Conservation (phyloP, 2,329 filamentous ascomycete species). For the Penicillium capsulatum region DNA sequence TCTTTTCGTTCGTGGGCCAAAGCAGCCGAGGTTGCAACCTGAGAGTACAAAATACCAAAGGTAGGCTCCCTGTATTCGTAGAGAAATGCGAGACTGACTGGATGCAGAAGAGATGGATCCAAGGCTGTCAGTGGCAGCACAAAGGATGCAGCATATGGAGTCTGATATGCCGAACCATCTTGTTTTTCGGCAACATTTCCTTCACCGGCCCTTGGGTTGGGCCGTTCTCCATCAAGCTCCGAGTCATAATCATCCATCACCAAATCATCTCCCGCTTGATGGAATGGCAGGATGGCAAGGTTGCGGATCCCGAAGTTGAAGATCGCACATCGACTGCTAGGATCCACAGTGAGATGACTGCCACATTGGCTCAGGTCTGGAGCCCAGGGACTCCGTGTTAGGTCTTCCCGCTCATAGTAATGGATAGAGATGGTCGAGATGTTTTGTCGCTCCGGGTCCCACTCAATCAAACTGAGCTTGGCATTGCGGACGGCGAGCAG, state of each 20-base stretch:
- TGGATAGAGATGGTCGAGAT: constrained; percentile 91
- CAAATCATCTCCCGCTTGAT: constrained; percentile 78
- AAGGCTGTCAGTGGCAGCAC: constrained; percentile 84
- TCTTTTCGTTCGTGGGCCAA: constrained; percentile 75
- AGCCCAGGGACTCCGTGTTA: constrained; percentile 77
- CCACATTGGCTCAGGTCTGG: constrained; percentile 68
- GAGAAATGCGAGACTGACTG: constrained; percentile 86
- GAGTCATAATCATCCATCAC: constrained; percentile 90
- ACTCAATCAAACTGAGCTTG: constrained; percentile 88
- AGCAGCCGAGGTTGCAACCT: constrained; percentile 66
- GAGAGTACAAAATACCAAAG: constrained; percentile 86
- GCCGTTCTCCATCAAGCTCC: constrained; percentile 66
- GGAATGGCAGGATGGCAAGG: constrained; percentile 89
- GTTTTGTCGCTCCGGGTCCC: constrained; percentile 75
- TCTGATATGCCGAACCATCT: constrained; percentile 43
- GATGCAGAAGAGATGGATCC: constrained; percentile 81
- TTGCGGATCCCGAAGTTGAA: constrained; percentile 87
- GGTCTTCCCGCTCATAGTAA: constrained; percentile 94
- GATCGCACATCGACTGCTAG: constrained; percentile 85
- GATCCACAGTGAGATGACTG: constrained; percentile 82
- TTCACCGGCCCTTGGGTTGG: constrained; percentile 38
- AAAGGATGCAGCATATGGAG: constrained; percentile 85
- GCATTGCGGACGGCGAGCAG: constrained; percentile 84
- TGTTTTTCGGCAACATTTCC: constrained; percentile 32
- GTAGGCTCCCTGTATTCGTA: constrained; percentile 97